Evolutionary conservation across 768 basidiomycete species (phyloP).

Genomic region (Mrakia gelida): DNA sequence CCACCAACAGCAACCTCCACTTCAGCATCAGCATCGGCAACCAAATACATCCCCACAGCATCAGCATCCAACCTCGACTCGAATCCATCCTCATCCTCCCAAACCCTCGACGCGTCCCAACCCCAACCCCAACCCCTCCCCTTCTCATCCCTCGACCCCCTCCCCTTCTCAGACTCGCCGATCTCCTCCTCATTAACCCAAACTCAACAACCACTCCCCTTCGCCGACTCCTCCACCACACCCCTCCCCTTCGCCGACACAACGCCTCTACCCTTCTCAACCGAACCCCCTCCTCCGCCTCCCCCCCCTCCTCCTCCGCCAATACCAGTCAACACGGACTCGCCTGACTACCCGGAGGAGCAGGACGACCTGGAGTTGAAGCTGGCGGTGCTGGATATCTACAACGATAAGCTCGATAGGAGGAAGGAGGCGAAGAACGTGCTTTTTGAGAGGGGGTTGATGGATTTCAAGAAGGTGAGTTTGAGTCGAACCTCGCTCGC

Average conservation of each 20-base stretch:
- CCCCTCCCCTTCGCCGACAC: background rate
- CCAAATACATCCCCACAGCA: background rate
- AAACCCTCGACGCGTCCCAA: background rate
- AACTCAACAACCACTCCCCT: background rate
- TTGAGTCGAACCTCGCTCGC: background rate
- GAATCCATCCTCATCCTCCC: background rate
- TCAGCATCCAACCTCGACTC: background rate
- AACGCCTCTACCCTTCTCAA: background rate
- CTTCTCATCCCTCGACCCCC: background rate
- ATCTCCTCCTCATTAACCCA: too few species aligned
- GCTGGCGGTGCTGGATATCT: conserved; percentile 81
- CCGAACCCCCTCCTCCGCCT: background rate
- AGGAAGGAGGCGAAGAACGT: conserved; percentile 77
- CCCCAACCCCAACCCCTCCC: background rate
- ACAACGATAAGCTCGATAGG: conserved; percentile 80
- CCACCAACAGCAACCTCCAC: background rate
- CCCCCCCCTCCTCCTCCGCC: background rate
- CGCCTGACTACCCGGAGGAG: conserved; percentile 54
- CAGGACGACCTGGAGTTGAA: conserved; percentile 80
- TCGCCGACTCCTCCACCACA: conserved; percentile 13
- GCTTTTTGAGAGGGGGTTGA: conserved; percentile 83
- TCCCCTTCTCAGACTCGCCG: conserved; percentile 16
- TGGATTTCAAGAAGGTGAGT: conserved; percentile 89
- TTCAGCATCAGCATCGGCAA: background rate
- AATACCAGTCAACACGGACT: conserved; percentile 21